Base-by-base conservation (phyloP, 2,329 filamentous ascomycete genomes). In the Rhynchosporium secalis region DNA sequence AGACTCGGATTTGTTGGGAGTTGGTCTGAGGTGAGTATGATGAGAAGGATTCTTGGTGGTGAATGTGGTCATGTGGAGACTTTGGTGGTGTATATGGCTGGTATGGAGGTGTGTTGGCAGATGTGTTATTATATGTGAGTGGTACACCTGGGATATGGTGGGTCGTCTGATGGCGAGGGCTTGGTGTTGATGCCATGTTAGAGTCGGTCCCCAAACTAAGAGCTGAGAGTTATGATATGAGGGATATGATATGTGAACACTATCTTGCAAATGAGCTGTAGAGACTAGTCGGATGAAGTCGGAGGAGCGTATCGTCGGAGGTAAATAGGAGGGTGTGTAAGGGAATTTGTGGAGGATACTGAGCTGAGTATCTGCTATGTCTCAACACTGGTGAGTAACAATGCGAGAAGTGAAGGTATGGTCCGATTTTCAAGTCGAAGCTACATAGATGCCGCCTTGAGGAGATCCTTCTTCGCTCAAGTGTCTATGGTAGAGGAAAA, bases 111-210 rank as follows among this genome's bases (percentile, higher is more conserved):
- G 33, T 36, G 1, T 7, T 41, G 31, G 56, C 31, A 40, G 15
- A 8, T 12, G 5, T 45, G 28, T 40, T 7, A 20, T 3, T 15
- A 36, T 48, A 52, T 31, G n/a, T 54, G n/a, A 49, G 9, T n/a
- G 41, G 29, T n/a, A 45, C 33, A 26, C 56, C 56, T 5, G 56
- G 47, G 29, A 51, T 43, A 26, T 49, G 56, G 8, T 59, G 46
- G 12, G 46, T 12, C n/a, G 46, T 33, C 12, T 3, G n/a, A 45
- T 12, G 56, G 10, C 43, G 47, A 47, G 31, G 31, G 7, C 6
- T 10, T 1, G 36, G 20, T 28, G n/a, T 6, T 26, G 56, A 51
- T 43, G 56, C 33, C 56, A 59, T 59, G 9, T 38, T 49, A 8
- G 36, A 36, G n/a, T 58, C 20, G 38, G 2, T 7, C 5, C 38